A percentile compares a stretch with the other conserved stretches of the same genome.
phyloP scores from a whole-genome alignment of 73 alveolate species.

The Tetrahymena malaccensis region DNA sequence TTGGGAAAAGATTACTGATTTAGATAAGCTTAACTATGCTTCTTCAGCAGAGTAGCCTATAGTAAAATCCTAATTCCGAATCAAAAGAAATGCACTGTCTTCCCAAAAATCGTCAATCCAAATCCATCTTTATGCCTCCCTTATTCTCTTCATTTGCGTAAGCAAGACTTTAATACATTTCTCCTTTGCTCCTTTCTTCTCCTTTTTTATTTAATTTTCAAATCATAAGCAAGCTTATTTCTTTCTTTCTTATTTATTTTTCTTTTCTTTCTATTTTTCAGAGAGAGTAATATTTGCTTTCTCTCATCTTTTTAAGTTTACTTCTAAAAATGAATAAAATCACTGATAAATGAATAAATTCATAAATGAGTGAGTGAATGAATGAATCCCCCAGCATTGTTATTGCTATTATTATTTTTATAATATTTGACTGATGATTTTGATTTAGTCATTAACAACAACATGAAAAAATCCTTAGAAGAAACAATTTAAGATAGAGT shows the following conservation, averaged over 20 bases:
- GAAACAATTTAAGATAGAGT: background rate
- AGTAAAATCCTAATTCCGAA: background rate
- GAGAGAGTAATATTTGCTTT: background rate
- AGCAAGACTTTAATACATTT: background rate
- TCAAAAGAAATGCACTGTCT: background rate
- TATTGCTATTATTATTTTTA: too few species aligned
- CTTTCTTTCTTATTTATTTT: background rate
- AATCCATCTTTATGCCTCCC: background rate
- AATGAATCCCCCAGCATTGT: background rate
- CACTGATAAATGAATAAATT: background rate
- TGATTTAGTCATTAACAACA: background rate
- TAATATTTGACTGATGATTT: background rate
- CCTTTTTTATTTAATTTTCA: background rate
- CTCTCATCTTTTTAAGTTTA: background rate
- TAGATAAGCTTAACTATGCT: background rate
- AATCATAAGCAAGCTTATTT: background rate
- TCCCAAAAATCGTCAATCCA: background rate
- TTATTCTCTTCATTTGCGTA: background rate
- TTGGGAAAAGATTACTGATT: background rate
- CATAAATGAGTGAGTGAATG: too few species aligned
- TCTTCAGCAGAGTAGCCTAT: background rate
- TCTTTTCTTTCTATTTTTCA: background rate
- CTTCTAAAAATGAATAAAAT: background rate
- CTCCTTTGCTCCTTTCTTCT: background rate
- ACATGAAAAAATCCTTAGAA: background rate